Evolutionary conservation across 352 stramenopile genomes (phyloP), one percentile per base, ranked within the genome.

Genomic region (Phytophthora fragariae): DNA sequence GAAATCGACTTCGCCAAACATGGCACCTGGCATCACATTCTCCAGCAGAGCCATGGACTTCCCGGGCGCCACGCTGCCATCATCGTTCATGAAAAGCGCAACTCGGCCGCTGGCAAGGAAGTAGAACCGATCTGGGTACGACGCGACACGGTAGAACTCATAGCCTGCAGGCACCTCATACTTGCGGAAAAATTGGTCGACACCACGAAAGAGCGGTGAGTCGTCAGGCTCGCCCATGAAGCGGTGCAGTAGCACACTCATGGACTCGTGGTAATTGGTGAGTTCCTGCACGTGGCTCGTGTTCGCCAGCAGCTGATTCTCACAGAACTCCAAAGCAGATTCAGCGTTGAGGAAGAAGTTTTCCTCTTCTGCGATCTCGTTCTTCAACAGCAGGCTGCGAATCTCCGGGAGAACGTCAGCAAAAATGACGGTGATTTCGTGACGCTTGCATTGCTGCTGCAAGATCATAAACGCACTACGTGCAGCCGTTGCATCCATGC

Each of bases 1-100:
- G 62, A 97, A 97, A 60, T 97, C 90, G 3, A 94, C 88, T 62
- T 97, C 90, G 24, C 90, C 90, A 70, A 97, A 97, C 83, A 95
- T 92, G 35, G 87, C 88, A 9, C 86, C 88, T 0, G 88, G 84
- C 17, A 92, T 83, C 47, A 94, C 88, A 33, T 86, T 85, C 67
- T 94, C 86, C 9, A 95, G 57, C 59, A 90, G 59, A 44, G 81
- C 80, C 31, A 94, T 57, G 15, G 78, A 57, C 62, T 88, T 89
- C 1, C 82, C 75, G 5, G 81, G 77, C 4, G 68, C 65, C n/a
- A 80, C 77, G 56, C 77, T 86, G 27, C 81, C 85, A 21, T 94
- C 87, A 15, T 86, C 80, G 66, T 94, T 93, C 83, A 94, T 93
- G 72, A 83, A 92, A 19, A 96, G 76, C 35, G 81, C 82, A 49